Conservation (phyloP, 2,329 filamentous ascomycete species). For the Geoglossum cookeanum region DNA sequence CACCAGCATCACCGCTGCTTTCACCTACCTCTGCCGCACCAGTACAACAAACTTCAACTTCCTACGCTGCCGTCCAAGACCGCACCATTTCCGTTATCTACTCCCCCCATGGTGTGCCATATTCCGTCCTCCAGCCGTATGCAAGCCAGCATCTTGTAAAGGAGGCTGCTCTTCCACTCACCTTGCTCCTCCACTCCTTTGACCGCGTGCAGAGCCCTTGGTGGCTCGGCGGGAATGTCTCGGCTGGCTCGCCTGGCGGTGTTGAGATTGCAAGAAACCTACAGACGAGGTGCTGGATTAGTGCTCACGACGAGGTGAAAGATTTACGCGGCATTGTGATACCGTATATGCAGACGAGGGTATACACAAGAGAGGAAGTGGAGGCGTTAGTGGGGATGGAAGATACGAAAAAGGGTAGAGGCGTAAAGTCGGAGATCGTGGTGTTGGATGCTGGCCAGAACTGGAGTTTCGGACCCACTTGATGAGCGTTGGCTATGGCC, state of each 20-base stretch:
- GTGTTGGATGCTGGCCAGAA: too few species aligned
- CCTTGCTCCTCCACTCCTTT: slow-evolving; percentile 32
- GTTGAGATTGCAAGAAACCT: slow-evolving; percentile 28
- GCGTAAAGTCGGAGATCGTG: background rate
- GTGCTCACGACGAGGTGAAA: slow-evolving; percentile 34
- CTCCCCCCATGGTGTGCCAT: slow-evolving; percentile 31
- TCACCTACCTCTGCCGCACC: background rate
- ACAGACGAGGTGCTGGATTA: slow-evolving; percentile 32
- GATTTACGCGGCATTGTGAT: slow-evolving; percentile 28
- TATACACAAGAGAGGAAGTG: slow-evolving; percentile 19
- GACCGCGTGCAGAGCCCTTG: slow-evolving; percentile 32
- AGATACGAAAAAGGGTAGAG: slow-evolving; percentile 1
- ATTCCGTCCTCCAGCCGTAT: slow-evolving; percentile 27
- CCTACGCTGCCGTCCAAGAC: background rate
- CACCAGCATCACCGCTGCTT: background rate
- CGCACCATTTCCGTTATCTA: slow-evolving; percentile 30
- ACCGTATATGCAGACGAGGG: slow-evolving; percentile 22
- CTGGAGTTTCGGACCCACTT: too few species aligned
- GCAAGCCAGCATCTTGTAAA: slow-evolving; percentile 26
- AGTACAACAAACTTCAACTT: background rate
- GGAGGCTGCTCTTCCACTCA: slow-evolving; percentile 28
- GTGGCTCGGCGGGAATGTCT: slow-evolving; percentile 33
- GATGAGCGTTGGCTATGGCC: too few species aligned
- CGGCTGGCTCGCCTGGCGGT: slow-evolving; percentile 29
- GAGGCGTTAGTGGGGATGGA: slow-evolving; percentile 16